Percentiles rank a stretch among this genome's conserved stretches.
These are phyloP conservation scores for Debaryomyces fabryi DNA, from an alignment of 1,139 yeast genomes.

Conservation along the genomic window DNA sequence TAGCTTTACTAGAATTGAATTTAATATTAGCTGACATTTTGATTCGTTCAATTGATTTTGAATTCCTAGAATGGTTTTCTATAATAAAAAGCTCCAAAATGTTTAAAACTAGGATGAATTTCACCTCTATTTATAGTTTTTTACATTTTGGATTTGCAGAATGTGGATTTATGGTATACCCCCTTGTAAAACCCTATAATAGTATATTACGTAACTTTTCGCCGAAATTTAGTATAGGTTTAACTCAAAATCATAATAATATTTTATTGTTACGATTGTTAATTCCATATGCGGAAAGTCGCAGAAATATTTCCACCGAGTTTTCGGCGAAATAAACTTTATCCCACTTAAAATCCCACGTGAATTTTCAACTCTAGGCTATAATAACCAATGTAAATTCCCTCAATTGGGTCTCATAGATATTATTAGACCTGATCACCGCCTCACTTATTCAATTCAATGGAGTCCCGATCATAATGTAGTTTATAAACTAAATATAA, in stretches of 20 bases:
- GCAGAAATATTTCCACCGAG: constrained; percentile 24
- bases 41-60: neutral
- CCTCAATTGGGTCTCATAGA: neutral
- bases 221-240: constrained; percentile 6
- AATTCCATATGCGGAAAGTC: constrained; percentile 4
- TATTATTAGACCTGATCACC: neutral
- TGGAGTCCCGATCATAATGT: neutral
- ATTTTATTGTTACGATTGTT: constrained; percentile 1
- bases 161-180: neutral
- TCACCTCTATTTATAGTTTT: constrained; percentile 11
- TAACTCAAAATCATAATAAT: constrained; percentile 5
- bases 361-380: neutral
- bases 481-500: neutral
- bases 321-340: constrained; percentile 30
- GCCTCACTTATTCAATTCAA: neutral
- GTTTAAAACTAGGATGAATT: neutral
- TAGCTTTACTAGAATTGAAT: constrained; percentile 65
- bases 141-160: neutral
- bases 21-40: constrained; percentile 36
- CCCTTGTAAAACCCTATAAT: neutral
- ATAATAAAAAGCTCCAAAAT: neutral
- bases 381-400: neutral
- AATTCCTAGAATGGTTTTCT: neutral
- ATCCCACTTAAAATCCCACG: constrained; percentile 1
- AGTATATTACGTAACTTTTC: constrained; percentile 6